Base-by-base conservation (phyloP, 805 yeast genomes). In the Candida ovalis region DNA sequence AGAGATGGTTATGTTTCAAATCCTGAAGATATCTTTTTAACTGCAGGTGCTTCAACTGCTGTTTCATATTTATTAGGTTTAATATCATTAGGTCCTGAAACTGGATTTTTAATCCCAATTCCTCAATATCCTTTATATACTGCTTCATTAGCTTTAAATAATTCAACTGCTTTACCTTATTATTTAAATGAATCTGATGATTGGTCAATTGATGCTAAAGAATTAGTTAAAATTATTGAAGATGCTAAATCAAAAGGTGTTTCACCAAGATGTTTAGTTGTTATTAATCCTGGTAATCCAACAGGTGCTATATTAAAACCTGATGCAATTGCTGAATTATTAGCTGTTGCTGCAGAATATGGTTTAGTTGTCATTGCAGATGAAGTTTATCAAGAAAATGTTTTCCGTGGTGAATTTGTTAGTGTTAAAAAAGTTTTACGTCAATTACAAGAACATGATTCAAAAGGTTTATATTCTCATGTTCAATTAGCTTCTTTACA, bases 51-150 rank as follows among this genome's bases (percentile, higher is more conserved):
- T 1, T 91, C 98, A 12, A 80, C 91, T 22, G 97, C 96, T 1
- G 98, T 92, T n/a, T 75, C 82, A 46, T 82, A 86, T 58, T 70
- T 94, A 50, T 70, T 94, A 46, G 83, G 84, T 44, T 75, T 91
- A 25, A 68, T 94, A 18, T 77, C 94, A 4, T 67, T 74, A 35
- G 88, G 89, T 36, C 77, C 77, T 38, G 68, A 80, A 48, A 76
- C 94, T 2, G 96, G 96, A 78, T 87, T 73, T 62, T 70, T 95
- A 68, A 90, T 94, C 55, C 99, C 99, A 28, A 92, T 94, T 57
- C 99, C 99, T 13, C 99, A 94, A 71, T 94, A 94, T 65, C 99
- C 99, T 3, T 76, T 94, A 51, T 94, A 94, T 71, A 89, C 97
- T 3, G 99, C 99, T n/a, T 77, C 96, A 3, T 75, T 94, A 58